Conservation (phyloP, 768 basidiomycete genomes). For the Calvatia gigantea region DNA sequence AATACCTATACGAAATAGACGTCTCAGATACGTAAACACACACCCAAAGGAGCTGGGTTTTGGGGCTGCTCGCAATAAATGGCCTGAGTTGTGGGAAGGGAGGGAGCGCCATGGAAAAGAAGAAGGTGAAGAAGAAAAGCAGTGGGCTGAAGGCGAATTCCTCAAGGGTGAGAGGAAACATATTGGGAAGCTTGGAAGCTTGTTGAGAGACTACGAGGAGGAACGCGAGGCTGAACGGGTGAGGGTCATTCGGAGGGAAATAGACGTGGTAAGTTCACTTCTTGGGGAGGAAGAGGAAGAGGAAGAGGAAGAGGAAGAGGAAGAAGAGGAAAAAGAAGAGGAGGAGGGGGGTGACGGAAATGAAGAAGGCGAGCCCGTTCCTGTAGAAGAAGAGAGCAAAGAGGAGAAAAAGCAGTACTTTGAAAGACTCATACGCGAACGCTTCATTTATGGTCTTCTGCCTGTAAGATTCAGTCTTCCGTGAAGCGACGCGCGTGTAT, state of each 20-base stretch:
- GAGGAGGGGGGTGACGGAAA: too few relatives aligned
- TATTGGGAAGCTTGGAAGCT: slow-evolving; percentile 64
- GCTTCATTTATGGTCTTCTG: slow-evolving; percentile 72
- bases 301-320: slow-evolving; percentile 37
- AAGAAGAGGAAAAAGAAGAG: slow-evolving; percentile 13
- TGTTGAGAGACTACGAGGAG: slow-evolving; percentile 74
- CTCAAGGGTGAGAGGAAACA: slow-evolving; percentile 52
- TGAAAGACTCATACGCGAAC: slow-evolving; percentile 59
- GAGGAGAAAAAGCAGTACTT: slow-evolving; percentile 51
- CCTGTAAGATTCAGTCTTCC: slow-evolving; percentile 43
- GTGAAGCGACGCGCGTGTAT: background rate
- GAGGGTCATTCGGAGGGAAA: slow-evolving; percentile 38
- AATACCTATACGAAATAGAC: slow-evolving; percentile 66
- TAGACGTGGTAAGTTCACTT: slow-evolving; percentile 41
- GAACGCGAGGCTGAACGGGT: slow-evolving; percentile 69
- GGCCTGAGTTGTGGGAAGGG: slow-evolving; percentile 71
- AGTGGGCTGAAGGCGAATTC: slow-evolving; percentile 66
- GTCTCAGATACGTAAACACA: slow-evolving; percentile 56
- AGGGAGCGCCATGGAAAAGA: slow-evolving; percentile 43
- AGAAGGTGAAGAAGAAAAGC: slow-evolving; percentile 61
- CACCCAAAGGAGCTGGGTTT: slow-evolving; percentile 56
- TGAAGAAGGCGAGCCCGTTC: background rate
- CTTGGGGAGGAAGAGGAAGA: slow-evolving; percentile 72
- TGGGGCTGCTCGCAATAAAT: slow-evolving; percentile 46
- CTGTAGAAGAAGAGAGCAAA: slow-evolving; percentile 36